phyloP scores from a whole-genome alignment of 257 asterid genomes.

The Solanum infundibuliforme region DNA sequence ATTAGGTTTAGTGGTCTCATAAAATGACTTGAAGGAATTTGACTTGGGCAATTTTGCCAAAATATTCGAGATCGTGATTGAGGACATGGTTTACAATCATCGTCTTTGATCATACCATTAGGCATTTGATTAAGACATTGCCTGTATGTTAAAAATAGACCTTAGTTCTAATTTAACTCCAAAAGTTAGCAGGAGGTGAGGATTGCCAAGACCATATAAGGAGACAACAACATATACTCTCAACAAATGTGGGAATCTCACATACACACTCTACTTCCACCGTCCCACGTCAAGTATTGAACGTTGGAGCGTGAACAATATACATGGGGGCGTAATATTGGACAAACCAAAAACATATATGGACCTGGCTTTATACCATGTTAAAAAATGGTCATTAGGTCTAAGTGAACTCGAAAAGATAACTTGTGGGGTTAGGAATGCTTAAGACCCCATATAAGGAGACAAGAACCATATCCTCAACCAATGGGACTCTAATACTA shows the following conservation, averaged over 20 bases:
- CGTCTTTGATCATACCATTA: background rate
- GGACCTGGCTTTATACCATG: background rate
- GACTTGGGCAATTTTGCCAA: background rate
- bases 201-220: background rate
- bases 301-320: background rate
- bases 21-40: background rate
- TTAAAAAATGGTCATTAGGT: background rate
- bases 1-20: background rate
- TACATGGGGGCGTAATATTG: background rate
- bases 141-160: background rate
- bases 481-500: background rate
- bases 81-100: background rate
- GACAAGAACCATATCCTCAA: background rate
- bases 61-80: background rate
- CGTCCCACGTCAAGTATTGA: background rate
- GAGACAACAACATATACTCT: background rate
- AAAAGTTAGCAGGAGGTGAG: background rate
- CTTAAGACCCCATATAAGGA: background rate
- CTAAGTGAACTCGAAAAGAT: background rate
- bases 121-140: background rate
- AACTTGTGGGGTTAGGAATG: background rate
- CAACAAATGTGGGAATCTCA: background rate
- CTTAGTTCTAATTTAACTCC: background rate
- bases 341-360: background rate
- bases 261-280: background rate